A percentile compares a stretch with the other conserved stretches of the same genome.
These are phyloP conservation scores for Epichloe coenophiala DNA, from an alignment of 2,329 filamentous ascomycete genomes.

Conservation along the genomic window DNA sequence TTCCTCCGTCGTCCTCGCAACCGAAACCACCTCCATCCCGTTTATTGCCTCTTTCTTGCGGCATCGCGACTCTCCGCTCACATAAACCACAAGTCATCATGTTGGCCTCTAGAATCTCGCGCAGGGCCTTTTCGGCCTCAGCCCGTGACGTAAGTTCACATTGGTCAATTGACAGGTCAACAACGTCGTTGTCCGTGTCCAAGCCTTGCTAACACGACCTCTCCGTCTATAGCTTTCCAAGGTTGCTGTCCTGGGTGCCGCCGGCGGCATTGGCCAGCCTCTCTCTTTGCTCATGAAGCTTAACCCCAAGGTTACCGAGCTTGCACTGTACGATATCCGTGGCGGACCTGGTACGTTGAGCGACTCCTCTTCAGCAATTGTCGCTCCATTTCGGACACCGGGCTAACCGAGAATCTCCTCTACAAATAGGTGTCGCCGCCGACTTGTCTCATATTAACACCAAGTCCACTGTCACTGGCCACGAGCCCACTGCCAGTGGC, in stretches of 20 bases:
- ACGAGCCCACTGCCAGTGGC: slow-evolving; percentile 62
- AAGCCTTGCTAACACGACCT: slow-evolving; percentile 2
- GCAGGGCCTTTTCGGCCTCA: slow-evolving; percentile 70
- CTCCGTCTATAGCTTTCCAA: slow-evolving; percentile 62
- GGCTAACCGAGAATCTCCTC: background rate
- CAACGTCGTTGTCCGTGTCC: background rate
- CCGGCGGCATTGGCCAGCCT: slow-evolving; percentile 96
- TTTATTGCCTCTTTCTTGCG: slow-evolving; percentile 7
- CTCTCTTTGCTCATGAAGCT: slow-evolving; percentile 97
- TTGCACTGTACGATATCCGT: slow-evolving; percentile 96
- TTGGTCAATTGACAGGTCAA: background rate
- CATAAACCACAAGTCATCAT: slow-evolving; percentile 32
- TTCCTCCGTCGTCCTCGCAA: slow-evolving; percentile 12
- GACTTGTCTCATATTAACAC: slow-evolving; percentile 99
- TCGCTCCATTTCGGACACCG: background rate
- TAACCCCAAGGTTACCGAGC: slow-evolving; percentile 85
- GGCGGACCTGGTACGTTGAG: slow-evolving; percentile 67
- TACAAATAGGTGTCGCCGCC: slow-evolving; percentile 74
- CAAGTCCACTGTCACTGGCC: slow-evolving; percentile 87
- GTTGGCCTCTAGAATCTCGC: slow-evolving; percentile 62
- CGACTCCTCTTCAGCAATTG: background rate
- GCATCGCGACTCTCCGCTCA: slow-evolving; percentile 7
- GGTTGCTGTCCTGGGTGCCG: slow-evolving; percentile 92
- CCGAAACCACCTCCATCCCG: slow-evolving; percentile 5
- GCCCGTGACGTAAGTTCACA: slow-evolving; percentile 52